Base-by-base conservation (phyloP, 768 basidiomycete genomes). In the Hortiboletus campestris region DNA sequence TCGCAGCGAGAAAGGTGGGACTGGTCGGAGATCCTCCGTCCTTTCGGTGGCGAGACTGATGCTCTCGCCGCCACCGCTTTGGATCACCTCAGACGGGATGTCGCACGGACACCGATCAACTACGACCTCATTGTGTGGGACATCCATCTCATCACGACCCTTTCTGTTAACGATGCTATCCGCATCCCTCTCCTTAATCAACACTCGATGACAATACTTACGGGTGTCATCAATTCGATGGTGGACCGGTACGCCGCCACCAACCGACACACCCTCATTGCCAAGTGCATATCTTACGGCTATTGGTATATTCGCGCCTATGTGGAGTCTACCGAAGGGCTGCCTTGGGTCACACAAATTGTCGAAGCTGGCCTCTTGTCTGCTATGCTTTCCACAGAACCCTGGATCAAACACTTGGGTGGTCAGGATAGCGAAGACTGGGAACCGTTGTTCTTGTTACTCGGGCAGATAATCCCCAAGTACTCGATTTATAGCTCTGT, bases 291-390 rank as follows among this genome's bases (percentile, higher is more conserved):
- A 44, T 72, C 70, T 4, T 67, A 63, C 34, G 65, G 59, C 13
- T 70, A 67, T 22, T 70, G 70, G 68, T 65, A 67, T 34, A 63
- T 69, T 41, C 70, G 69, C 10, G 55, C 61, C 6, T 65, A 62
- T n/a, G 56, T 63, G 32, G 68, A 72, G 45, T 60, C 52, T 32
- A 56, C 63, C 17, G 63, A 69, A 6, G 70, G 65, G 8, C 17
- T 67, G 4, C 57, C 63, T 49, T 69, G 70, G 67, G 35, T 69
- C 44, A 51, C 31, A 13, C 65, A 71, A 55, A 46, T 56, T 22
- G 39, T 69, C 39, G 61, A 67, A 45, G 61, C 68, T 35, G 63
- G 63, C 31, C 36, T 71, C 48, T 50, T 69, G 54, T 49, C 61
- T 2, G 48, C 68, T 9, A 46, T 71, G 41, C 67, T 72, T 39